These are phyloP conservation scores for Lepidium sativum DNA, from an alignment of 345 rosid genomes.

Conservation along the genomic window DNA sequence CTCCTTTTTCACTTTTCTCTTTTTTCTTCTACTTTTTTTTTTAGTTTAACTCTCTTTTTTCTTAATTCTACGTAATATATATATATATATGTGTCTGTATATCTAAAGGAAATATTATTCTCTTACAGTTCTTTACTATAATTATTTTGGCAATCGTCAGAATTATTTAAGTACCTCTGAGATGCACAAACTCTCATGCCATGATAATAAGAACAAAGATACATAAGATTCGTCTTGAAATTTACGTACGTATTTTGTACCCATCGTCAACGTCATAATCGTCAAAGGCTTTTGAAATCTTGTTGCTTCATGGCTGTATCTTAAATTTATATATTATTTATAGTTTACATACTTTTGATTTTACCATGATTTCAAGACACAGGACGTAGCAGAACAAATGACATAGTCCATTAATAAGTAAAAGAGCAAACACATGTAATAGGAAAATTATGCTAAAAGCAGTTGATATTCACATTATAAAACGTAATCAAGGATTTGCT, in stretches of 20 bases:
- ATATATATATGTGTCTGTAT: not conserved
- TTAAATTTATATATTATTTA: not conserved
- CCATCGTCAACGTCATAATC: constrained; percentile 31
- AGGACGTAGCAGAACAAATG: not conserved
- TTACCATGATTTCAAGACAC: not conserved
- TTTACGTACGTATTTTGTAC: constrained; percentile 27
- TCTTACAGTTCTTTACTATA: not conserved
- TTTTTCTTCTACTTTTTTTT: not conserved
- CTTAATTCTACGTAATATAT: too few relatives aligned
- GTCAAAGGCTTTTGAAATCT: constrained; percentile 15
- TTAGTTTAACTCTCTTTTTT: not conserved
- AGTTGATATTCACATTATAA: not conserved
- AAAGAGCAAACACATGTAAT: not conserved
- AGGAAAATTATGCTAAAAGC: not conserved
- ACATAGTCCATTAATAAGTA: not conserved
- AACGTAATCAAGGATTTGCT: not conserved
- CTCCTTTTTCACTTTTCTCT: constrained; percentile 10
- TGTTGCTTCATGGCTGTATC: constrained; percentile 12
- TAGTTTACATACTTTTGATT: not conserved
- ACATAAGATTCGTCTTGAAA: constrained; percentile 28
- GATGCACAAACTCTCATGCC: constrained; percentile 33
- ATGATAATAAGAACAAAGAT: constrained; percentile 24
- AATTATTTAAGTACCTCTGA: constrained; percentile 15
- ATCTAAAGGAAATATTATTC: not conserved
- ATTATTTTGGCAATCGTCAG: constrained; percentile 24